Conservation (phyloP, 2,329 filamentous ascomycete genomes). For the Fusarium sterilihyphosum region DNA sequence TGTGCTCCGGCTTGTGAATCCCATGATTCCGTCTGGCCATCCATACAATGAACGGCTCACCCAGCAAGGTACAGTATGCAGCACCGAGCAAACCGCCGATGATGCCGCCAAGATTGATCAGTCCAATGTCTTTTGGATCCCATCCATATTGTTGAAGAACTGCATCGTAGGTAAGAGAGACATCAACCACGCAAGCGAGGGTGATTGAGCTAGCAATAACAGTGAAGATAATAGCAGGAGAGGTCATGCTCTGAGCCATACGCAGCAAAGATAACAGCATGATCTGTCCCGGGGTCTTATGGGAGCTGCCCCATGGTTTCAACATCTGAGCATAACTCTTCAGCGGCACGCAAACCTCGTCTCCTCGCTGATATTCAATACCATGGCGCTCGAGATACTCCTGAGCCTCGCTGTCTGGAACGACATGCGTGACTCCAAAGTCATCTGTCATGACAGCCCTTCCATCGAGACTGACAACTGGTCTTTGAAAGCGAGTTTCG, state of each 20-base stretch:
- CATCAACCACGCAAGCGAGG: accelerated
- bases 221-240: background rate
- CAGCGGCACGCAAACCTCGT: accelerated
- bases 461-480: background rate
- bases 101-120: background rate
- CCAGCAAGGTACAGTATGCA: background rate
- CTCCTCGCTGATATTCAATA: background rate
- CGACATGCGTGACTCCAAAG: background rate
- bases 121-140: background rate
- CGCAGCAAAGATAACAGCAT: background rate
- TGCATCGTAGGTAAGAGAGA: background rate
- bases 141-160: background rate
- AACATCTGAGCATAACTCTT: background rate
- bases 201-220: background rate
- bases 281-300: background rate
- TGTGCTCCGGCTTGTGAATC: background rate
- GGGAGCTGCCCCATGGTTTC: background rate
- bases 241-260: background rate
- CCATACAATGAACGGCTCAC: background rate
- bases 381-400: background rate
- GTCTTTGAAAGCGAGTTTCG: background rate
- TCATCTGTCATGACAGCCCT: background rate
- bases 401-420: background rate
- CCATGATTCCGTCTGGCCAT: background rate
- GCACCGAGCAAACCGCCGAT: background rate